These are phyloP conservation scores for Ophiostoma montium DNA, from an alignment of 2,329 filamentous ascomycete species.

Conservation along the genomic window DNA sequence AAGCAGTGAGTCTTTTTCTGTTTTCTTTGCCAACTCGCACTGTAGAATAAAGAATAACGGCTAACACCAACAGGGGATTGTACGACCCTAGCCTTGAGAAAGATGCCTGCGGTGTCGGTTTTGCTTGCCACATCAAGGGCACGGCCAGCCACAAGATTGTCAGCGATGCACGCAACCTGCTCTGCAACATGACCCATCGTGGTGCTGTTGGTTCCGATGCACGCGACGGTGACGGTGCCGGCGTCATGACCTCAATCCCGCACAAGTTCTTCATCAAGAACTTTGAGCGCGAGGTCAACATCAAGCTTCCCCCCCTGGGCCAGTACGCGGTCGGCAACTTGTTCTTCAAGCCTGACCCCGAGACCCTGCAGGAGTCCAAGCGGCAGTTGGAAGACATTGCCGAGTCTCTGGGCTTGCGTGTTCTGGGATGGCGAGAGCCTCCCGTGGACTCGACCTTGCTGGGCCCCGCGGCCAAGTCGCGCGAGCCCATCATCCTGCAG, in stretches of 20 bases:
- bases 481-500: constrained; percentile 90
- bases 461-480: constrained; percentile 80
- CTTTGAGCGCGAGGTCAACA: constrained; percentile 80
- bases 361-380: constrained; percentile 81
- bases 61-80: constrained; percentile 52
- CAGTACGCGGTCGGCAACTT: constrained; percentile 96
- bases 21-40: neutral
- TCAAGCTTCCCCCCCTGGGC: constrained; percentile 73
- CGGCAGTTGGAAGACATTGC: constrained; percentile 89
- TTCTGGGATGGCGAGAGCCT: constrained; percentile 92
- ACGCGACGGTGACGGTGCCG: constrained; percentile 93
- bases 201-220: constrained; percentile 96
- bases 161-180: constrained; percentile 82
- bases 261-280: constrained; percentile 99
- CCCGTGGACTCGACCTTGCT: constrained; percentile 87
- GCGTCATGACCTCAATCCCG: constrained; percentile 98
- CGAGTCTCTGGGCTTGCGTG: constrained; percentile 71
- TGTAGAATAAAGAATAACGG: constrained; percentile 1
- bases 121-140: constrained; percentile 97
- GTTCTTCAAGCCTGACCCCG: constrained; percentile 95
- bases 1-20: constrained; percentile 53
- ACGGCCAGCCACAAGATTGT: constrained; percentile 96
- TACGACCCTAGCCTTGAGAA: constrained; percentile 95
- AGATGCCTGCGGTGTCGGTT: constrained; percentile 98
- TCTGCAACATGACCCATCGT: constrained; percentile 99